A percentile compares a stretch with the other conserved stretches of the same genome.
These are phyloP conservation scores for Verticillium zaregamsianum DNA, from an alignment of 2,329 filamentous ascomycete genomes.

Conservation along the genomic window DNA sequence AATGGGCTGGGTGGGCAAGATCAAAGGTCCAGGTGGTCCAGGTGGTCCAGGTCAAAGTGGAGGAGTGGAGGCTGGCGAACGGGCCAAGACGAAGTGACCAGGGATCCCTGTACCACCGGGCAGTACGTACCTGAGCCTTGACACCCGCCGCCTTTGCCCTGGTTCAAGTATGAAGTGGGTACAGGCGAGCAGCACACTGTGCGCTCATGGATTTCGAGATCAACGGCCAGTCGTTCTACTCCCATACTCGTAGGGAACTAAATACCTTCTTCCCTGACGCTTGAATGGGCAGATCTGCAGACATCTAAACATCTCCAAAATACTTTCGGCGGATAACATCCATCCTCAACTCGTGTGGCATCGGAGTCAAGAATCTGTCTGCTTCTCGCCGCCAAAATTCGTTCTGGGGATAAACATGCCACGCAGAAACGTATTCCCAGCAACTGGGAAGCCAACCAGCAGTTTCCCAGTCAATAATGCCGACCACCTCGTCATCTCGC, in stretches of 20 bases:
- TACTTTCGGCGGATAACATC: conserved; percentile 29
- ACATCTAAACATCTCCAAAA: conserved; percentile 11
- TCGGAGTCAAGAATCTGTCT: conserved; percentile 30
- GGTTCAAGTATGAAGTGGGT: too few species aligned
- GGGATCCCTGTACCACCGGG: too few species aligned
- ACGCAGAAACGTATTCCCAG: conserved; percentile 27
- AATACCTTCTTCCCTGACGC: too few species aligned
- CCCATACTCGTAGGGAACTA: too few species aligned
- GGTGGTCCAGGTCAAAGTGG: background rate
- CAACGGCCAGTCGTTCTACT: too few species aligned
- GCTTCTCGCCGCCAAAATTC: conserved; percentile 31
- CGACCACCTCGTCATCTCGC: conserved; percentile 33
- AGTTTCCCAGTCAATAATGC: conserved; percentile 34
- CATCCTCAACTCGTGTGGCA: conserved; percentile 32
- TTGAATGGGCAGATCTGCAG: too few species aligned
- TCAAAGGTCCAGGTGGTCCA: background rate
- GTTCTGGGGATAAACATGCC: conserved; percentile 17
- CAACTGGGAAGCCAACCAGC: conserved; percentile 27
- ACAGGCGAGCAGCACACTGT: too few species aligned
- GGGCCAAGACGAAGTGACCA: too few species aligned
- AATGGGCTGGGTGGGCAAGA: background rate
- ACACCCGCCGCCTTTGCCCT: too few species aligned
- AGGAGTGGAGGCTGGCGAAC: background rate
- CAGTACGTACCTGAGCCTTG: too few species aligned
- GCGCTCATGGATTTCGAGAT: too few species aligned